Evolutionary conservation across 257 asterid species (phyloP).

Genomic region (Nicotiana knightiana): DNA sequence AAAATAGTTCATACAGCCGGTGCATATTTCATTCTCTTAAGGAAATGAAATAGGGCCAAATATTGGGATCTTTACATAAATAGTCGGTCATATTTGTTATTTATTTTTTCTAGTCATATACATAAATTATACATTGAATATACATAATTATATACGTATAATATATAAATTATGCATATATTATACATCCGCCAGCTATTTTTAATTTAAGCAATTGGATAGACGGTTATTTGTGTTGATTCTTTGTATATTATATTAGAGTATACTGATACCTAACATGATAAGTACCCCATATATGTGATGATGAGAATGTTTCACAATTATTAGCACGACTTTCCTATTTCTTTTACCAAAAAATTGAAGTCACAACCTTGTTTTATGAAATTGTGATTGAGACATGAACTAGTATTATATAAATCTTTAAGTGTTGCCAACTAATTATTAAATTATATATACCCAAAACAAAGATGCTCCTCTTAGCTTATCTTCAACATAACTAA

Average conservation of each 20-base stretch:
- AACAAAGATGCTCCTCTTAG: not conserved
- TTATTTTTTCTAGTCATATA: too few relatives aligned
- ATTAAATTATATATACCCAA: not conserved
- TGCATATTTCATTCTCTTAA: not conserved
- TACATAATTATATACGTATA: too few relatives aligned
- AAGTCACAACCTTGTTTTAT: not conserved
- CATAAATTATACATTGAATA: too few relatives aligned
- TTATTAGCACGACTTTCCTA: not conserved
- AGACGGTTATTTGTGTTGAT: too few relatives aligned
- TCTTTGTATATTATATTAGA: not conserved
- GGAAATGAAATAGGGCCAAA: not conserved
- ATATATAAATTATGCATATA: too few relatives aligned
- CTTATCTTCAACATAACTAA: constrained; percentile 12
- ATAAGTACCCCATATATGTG: not conserved
- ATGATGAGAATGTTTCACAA: not conserved
- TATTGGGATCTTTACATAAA: not conserved
- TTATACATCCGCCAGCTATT: too few relatives aligned
- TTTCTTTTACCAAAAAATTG: not conserved
- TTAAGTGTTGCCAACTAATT: not conserved
- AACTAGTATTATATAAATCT: not conserved
- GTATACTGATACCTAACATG: not conserved
- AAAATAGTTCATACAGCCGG: not conserved
- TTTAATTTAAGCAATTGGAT: too few relatives aligned
- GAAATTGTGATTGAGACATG: not conserved
- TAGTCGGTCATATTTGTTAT: too few relatives aligned